A percentile compares a stretch with the other conserved stretches of the same genome.
phyloP scores from a whole-genome alignment of 2,329 filamentous ascomycete species.

The Pseudogymnoascus sp. region DNA sequence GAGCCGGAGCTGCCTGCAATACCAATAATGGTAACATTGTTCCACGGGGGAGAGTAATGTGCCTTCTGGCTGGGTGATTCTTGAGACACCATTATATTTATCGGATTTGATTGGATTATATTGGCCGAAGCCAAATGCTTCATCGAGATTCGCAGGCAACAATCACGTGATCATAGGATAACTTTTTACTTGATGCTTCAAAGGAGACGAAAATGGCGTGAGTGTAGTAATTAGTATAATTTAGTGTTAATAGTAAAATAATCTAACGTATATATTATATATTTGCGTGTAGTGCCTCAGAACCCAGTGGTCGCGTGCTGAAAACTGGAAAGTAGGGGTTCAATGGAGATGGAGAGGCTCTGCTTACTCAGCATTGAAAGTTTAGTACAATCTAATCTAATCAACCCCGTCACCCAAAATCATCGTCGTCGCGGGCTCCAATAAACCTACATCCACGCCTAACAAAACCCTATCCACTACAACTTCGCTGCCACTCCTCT shows the following conservation, averaged over 20 bases:
- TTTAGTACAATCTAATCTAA: conserved; percentile 5
- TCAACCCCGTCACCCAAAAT: conserved; percentile 4
- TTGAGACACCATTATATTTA: conserved; percentile 23
- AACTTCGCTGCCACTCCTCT: not conserved
- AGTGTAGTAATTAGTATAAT: not conserved
- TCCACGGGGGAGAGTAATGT: conserved; percentile 92
- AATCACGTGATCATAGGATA: not conserved
- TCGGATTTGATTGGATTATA: conserved; percentile 2
- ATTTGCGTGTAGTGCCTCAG: not conserved
- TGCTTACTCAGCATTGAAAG: not conserved
- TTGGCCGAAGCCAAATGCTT: not conserved
- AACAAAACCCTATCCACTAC: not conserved
- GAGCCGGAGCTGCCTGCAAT: conserved; percentile 94
- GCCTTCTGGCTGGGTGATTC: conserved; percentile 37
- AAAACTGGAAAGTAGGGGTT: not conserved
- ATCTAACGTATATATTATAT: not conserved
- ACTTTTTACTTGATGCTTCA: not conserved
- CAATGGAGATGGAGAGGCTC: not conserved
- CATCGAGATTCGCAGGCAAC: not conserved
- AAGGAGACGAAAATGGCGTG: not conserved
- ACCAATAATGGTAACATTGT: conserved; percentile 90
- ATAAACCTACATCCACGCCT: conserved; percentile 3
- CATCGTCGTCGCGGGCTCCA: conserved; percentile 3
- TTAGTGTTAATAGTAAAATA: not conserved
- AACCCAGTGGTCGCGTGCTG: not conserved